These are phyloP conservation scores for Oryza punctata DNA, from an alignment of 176 grass and related monocot species.

Conservation along the genomic window DNA sequence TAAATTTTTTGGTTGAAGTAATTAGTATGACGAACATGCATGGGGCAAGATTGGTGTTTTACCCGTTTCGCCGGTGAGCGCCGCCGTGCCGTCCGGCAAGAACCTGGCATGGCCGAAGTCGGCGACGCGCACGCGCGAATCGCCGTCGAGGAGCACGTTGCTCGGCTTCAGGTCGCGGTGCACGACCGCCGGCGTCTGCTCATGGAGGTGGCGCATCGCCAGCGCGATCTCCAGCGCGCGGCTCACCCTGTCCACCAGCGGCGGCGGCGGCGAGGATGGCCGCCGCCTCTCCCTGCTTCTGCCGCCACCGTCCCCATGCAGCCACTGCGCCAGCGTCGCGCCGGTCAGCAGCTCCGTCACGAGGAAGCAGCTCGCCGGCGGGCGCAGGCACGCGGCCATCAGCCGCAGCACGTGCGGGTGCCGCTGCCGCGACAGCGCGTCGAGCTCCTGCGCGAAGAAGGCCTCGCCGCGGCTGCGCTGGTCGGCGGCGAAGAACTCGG, in stretches of 20 bases:
- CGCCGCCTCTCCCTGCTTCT: slow-evolving; percentile 23
- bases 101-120: slow-evolving; percentile 67
- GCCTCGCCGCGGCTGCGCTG: slow-evolving; percentile 21
- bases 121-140: slow-evolving; percentile 38
- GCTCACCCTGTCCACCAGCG: slow-evolving; percentile 45
- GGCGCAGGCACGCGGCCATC: slow-evolving; percentile 51
- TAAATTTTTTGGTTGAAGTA: not conserved
- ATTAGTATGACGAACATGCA: not conserved
- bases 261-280: slow-evolving; percentile 38
- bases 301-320: slow-evolving; percentile 44
- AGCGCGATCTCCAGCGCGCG: slow-evolving; percentile 61
- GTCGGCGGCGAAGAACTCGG: slow-evolving; percentile 33
- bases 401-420: slow-evolving; percentile 61
- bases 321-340: slow-evolving; percentile 54
- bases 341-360: slow-evolving; percentile 65
- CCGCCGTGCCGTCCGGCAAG: slow-evolving; percentile 45
- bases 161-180: slow-evolving; percentile 77
- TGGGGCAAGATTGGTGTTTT: not conserved
- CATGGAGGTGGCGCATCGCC: slow-evolving; percentile 66
- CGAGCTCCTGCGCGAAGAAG: slow-evolving; percentile 63
- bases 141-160: slow-evolving; percentile 52
- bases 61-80: slow-evolving; percentile 68
- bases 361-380: slow-evolving; percentile 48
- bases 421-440: slow-evolving; percentile 57
- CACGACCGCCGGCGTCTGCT: slow-evolving; percentile 54